phyloP scores from a whole-genome alignment of 2,329 filamentous ascomycete species.

The Paraphaeosphaeria sporulosa region DNA sequence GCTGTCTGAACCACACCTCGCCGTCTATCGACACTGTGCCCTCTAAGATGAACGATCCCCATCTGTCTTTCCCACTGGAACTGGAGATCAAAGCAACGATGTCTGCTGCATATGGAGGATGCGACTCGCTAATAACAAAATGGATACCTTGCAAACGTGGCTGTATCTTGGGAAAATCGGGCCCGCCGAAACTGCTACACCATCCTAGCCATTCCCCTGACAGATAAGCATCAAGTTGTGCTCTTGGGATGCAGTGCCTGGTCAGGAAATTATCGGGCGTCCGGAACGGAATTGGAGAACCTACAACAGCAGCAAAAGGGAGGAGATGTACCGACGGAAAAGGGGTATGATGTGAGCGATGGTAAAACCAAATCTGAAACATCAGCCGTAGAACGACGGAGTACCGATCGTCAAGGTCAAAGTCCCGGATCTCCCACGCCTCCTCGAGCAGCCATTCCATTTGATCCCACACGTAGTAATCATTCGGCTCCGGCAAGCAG shows the following conservation, averaged over 20 bases:
- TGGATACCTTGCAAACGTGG: background rate
- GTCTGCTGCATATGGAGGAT: background rate
- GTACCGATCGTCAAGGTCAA: background rate
- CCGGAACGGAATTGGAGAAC: conserved; percentile 3
- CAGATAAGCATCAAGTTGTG: background rate
- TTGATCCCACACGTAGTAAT: background rate
- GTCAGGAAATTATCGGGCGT: background rate
- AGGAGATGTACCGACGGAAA: conserved; percentile 9
- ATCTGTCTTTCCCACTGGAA: background rate
- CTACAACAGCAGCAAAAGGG: background rate
- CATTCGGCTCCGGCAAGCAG: background rate
- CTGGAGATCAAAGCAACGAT: background rate
- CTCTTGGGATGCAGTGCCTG: background rate
- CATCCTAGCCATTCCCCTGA: conserved; percentile 6
- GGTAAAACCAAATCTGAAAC: background rate
- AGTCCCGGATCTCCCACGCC: background rate
- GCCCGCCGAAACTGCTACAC: background rate
- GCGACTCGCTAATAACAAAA: background rate
- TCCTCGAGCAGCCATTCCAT: background rate
- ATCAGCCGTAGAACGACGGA: background rate
- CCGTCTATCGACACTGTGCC: conserved; percentile 2
- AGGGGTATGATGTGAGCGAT: background rate
- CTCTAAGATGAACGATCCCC: conserved; percentile 3
- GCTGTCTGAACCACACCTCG: conserved; percentile 1
- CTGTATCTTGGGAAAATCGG: background rate